These are phyloP conservation scores for Colletotrichum lentis DNA, from an alignment of 2,329 filamentous ascomycete genomes.

Conservation along the genomic window DNA sequence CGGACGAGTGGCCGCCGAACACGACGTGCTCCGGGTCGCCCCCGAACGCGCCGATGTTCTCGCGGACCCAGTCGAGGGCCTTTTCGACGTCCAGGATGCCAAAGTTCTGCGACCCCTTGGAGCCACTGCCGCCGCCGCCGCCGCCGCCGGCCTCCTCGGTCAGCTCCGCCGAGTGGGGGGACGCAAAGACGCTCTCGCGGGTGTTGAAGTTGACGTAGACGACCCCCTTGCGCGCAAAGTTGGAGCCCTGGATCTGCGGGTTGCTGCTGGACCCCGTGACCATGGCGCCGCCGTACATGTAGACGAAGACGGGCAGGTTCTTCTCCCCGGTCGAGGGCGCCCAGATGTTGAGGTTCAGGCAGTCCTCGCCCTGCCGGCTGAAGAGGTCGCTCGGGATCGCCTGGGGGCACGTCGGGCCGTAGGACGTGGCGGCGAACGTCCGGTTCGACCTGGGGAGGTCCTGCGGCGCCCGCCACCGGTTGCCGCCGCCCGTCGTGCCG, in stretches of 20 bases:
- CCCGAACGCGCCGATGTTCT: slow-evolving; percentile 54
- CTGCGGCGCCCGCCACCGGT: slow-evolving; percentile 46
- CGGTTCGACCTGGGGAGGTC: slow-evolving; percentile 38
- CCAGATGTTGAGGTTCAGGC: slow-evolving; percentile 54
- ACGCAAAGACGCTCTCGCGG: slow-evolving; percentile 55
- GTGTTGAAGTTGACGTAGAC: slow-evolving; percentile 53
- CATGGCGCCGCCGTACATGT: slow-evolving; percentile 56
- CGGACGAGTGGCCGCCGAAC: slow-evolving; percentile 54
- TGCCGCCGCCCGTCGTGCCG: slow-evolving; percentile 50
- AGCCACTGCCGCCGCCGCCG: slow-evolving; percentile 22
- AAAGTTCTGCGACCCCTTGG: slow-evolving; percentile 43
- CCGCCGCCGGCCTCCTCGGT: slow-evolving; percentile 36
- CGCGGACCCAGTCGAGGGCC: slow-evolving; percentile 51
- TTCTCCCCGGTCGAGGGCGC: slow-evolving; percentile 42
- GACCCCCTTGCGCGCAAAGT: slow-evolving; percentile 50
- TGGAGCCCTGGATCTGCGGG: slow-evolving; percentile 48
- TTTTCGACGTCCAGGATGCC: slow-evolving; percentile 50
- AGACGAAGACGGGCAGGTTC: slow-evolving; percentile 50
- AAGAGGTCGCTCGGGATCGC: slow-evolving; percentile 39
- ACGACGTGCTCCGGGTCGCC: slow-evolving; percentile 56
- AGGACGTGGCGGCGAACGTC: slow-evolving; percentile 41
- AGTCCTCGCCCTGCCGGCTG: slow-evolving; percentile 49
- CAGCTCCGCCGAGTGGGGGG: slow-evolving; percentile 53
- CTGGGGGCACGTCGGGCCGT: slow-evolving; percentile 44
- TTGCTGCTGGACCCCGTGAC: slow-evolving; percentile 53